A percentile compares a stretch with the other conserved stretches of the same genome.
Evolutionary conservation across 129 eudicot genomes (phyloP).

Genomic region (Calendula officinalis): DNA sequence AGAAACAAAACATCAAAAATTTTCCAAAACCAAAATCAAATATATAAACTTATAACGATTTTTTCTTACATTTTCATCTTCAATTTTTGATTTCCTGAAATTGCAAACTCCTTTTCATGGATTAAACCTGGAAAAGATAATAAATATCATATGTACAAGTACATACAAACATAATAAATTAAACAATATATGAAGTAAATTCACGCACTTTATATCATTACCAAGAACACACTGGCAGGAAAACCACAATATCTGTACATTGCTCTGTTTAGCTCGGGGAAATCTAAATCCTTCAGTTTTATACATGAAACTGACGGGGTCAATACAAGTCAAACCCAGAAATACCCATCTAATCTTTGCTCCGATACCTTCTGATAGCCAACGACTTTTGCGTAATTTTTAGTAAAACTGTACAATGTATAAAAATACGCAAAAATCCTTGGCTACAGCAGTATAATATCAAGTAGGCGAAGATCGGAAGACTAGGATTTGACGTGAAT

Average conservation of each 20-base stretch:
- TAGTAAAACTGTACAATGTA: not conserved
- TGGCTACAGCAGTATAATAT: conserved; percentile 26
- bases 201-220: no score
- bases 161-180: not conserved
- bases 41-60: no score
- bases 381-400: conserved; percentile 23
- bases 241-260: not conserved
- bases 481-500: conserved; percentile 21
- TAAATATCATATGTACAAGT: not conserved
- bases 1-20: no score
- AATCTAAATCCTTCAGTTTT: conserved; percentile 2
- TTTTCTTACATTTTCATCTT: no score
- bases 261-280: not conserved
- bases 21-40: no score
- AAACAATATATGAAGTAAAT: no score
- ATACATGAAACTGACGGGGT: conserved; percentile 21
- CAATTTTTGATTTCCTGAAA: no score
- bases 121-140: no score
- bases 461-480: conserved; percentile 28
- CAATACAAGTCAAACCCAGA: conserved; percentile 34
- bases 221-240: not conserved
- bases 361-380: conserved; percentile 30
- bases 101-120: no score
- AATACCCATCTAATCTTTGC: conserved; percentile 29
- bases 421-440: conserved; percentile 18